Percentiles rank a stretch among this genome's conserved stretches.
Evolutionary conservation across 148 eudicot species (phyloP).

Genomic region (Camellia japonica): DNA sequence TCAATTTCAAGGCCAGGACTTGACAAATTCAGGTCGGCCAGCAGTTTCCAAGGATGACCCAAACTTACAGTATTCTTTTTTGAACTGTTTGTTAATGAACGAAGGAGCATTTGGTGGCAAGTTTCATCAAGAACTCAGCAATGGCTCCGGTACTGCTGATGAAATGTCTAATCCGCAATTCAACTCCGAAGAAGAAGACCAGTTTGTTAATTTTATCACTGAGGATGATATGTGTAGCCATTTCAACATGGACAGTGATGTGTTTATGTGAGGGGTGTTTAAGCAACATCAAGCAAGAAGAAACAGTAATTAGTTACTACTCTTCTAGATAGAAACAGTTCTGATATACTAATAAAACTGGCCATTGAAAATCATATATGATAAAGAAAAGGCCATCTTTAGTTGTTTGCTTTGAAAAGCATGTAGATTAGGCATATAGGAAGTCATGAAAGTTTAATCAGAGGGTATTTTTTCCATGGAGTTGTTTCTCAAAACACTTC

Average conservation of each 20-base stretch:
- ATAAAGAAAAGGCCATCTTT: background rate
- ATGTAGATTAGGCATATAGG: too few relatives aligned
- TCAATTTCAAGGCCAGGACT: slow-evolving; percentile 28
- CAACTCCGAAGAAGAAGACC: slow-evolving; percentile 20
- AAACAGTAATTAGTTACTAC: too few relatives aligned
- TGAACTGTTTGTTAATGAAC: background rate
- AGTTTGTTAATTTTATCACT: slow-evolving; percentile 15
- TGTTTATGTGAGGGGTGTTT: slow-evolving; percentile 16
- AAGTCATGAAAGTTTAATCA: too few relatives aligned
- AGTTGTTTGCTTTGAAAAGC: background rate
- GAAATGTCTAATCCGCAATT: slow-evolving; percentile 6
- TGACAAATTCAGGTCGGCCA: slow-evolving; percentile 12
- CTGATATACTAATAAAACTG: background rate
- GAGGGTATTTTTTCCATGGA: too few relatives aligned
- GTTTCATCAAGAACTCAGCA: background rate
- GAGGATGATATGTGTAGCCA: slow-evolving; percentile 20
- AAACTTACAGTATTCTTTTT: background rate
- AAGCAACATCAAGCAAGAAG: too few relatives aligned
- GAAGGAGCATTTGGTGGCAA: slow-evolving; percentile 11
- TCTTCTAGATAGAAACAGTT: too few relatives aligned
- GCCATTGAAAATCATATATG: background rate
- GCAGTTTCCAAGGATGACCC: slow-evolving; percentile 11
- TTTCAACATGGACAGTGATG: slow-evolving; percentile 17
- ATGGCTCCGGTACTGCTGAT: slow-evolving; percentile 4
- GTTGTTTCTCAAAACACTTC: too few relatives aligned